Evolutionary conservation across 345 rosid genomes (phyloP).

Genomic region (Mercurialis annua): DNA sequence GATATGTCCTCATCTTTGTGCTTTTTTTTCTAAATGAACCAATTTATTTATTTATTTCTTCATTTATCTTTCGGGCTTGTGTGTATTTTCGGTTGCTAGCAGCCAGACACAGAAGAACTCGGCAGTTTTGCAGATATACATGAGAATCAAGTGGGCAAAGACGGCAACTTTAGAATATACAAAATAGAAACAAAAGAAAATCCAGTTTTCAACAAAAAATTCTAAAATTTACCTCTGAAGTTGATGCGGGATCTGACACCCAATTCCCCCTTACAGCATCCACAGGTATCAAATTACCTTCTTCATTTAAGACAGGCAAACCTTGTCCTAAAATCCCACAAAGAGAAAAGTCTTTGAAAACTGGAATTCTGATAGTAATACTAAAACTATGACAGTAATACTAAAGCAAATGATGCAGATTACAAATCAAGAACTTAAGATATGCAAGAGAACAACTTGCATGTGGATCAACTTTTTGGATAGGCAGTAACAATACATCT

Average conservation of each 20-base stretch:
- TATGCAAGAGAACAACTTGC: not conserved
- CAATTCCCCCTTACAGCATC: constrained; percentile 61
- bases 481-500: not conserved
- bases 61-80: too few species aligned
- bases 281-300: constrained; percentile 55
- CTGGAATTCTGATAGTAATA: too few species aligned
- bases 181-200: not conserved
- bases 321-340: constrained; percentile 52
- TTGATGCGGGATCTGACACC: constrained; percentile 47
- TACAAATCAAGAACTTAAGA: not conserved
- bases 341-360: constrained; percentile 1
- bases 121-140: not conserved
- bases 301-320: constrained; percentile 83
- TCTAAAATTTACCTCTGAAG: constrained; percentile 53
- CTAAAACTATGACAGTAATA: not conserved
- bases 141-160: not conserved
- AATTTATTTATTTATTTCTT: not conserved
- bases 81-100: not conserved
- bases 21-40: not conserved
- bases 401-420: not conserved
- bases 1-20: not conserved
- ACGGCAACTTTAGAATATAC: not conserved
- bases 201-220: not conserved
- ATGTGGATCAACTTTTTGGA: not conserved
- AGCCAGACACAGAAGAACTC: not conserved